phyloP scores from a whole-genome alignment of 805 yeast species.

The Candida nitratophila region DNA sequence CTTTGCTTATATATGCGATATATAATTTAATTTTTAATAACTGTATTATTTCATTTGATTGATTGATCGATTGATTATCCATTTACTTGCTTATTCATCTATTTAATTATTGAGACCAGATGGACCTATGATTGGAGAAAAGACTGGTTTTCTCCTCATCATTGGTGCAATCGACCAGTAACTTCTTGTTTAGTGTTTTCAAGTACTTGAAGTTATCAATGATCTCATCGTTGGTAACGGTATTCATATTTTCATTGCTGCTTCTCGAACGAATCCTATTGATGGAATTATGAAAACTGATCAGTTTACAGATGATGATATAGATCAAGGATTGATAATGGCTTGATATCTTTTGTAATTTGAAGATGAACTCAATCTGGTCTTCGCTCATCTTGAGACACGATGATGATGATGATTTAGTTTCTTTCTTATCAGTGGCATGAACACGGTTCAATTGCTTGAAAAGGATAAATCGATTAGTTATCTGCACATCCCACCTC shows the following conservation, averaged over 20 bases:
- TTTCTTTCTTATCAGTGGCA: no score
- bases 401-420: slow-evolving; percentile 1
- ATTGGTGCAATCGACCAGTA: not conserved
- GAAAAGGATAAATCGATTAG: not conserved
- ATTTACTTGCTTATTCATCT: no score
- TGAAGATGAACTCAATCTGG: slow-evolving; percentile 2
- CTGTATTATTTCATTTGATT: not conserved
- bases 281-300: not conserved
- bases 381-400: not conserved
- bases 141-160: not conserved
- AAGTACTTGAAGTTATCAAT: slow-evolving; percentile 8
- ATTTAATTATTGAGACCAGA: no score
- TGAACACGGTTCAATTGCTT: not conserved
- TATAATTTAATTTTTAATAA: not conserved
- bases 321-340: not conserved
- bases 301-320: not conserved
- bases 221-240: slow-evolving; percentile 1
- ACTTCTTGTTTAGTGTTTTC: slow-evolving; percentile 5
- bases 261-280: not conserved
- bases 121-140: no score
- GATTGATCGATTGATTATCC: no score
- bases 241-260: not conserved
- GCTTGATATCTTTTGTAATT: slow-evolving; percentile 2
- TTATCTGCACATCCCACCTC: not conserved
- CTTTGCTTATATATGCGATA: not conserved